Conservation (phyloP, 2,329 filamentous ascomycete genomes). For the Fusarium scirpi region DNA sequence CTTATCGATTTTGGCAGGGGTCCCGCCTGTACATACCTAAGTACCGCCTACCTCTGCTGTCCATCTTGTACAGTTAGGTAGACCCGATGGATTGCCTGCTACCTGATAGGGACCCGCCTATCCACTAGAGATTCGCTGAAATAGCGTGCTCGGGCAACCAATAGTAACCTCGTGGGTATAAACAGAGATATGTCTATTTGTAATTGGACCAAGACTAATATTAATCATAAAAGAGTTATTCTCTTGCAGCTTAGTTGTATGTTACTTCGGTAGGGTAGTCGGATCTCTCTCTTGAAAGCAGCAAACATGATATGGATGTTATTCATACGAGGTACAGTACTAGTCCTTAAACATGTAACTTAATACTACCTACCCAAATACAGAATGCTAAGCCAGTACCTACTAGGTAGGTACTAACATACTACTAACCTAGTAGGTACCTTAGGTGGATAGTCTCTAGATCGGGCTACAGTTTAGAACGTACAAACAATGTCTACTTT, state of each 20-base stretch:
- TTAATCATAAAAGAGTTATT: background rate
- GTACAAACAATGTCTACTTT: background rate
- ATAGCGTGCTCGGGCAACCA: conserved; percentile 8
- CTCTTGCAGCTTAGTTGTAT: background rate
- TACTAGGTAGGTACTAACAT: no score
- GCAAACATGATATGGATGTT: background rate
- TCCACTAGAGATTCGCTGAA: background rate
- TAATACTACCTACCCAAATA: background rate
- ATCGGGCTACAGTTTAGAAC: background rate
- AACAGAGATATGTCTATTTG: conserved; percentile 3
- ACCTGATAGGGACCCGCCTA: background rate
- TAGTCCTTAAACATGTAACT: background rate
- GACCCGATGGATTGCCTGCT: no score
- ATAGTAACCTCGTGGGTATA: background rate
- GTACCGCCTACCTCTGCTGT: background rate
- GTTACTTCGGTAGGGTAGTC: background rate
- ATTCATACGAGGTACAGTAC: background rate
- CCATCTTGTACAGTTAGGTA: background rate
- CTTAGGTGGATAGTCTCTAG: background rate
- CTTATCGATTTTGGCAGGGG: conserved; percentile 47
- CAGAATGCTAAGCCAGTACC: no score
- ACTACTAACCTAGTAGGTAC: background rate
- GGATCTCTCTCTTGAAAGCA: background rate
- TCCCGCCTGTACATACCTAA: background rate
- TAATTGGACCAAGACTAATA: background rate